Evolutionary conservation across 306 rosid species (phyloP).

Genomic region (Pachyrhizus erosus): DNA sequence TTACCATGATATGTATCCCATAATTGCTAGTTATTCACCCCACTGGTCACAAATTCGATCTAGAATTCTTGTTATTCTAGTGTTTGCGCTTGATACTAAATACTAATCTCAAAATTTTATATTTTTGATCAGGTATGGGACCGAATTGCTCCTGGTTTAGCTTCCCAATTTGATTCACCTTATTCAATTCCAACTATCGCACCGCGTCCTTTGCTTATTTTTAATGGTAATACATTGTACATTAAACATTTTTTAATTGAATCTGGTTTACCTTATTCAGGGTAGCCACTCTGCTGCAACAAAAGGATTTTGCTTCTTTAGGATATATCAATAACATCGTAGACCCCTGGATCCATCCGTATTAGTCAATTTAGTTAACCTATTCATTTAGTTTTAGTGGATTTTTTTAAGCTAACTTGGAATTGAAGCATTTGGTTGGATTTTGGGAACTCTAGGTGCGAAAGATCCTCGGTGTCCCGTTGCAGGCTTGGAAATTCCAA

Average conservation of each 20-base stretch:
- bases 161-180: slow-evolving; percentile 76
- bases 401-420: slow-evolving; percentile 20
- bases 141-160: slow-evolving; percentile 89
- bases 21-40: too few species aligned
- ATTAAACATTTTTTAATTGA: too few species aligned
- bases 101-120: background rate
- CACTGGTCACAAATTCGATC: too few species aligned
- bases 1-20: too few species aligned
- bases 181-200: slow-evolving; percentile 73
- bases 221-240: slow-evolving; percentile 59
- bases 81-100: too few species aligned
- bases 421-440: slow-evolving; percentile 30
- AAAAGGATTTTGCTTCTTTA: slow-evolving; percentile 20
- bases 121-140: slow-evolving; percentile 82
- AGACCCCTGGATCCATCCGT: slow-evolving; percentile 2
- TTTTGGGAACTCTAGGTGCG: slow-evolving; percentile 62
- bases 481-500: slow-evolving; percentile 61
- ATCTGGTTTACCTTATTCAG: background rate
- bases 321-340: background rate
- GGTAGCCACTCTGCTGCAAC: background rate
- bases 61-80: too few species aligned
- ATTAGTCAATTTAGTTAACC: slow-evolving; percentile 15
- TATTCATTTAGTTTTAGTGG: slow-evolving; percentile 12
- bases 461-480: slow-evolving; percentile 83
- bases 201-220: slow-evolving; percentile 78